Percentiles rank a stretch among this genome's conserved stretches.
These are phyloP conservation scores for Paramecium tetraurelia DNA, from an alignment of 73 alveolate species.

Conservation along the genomic window DNA sequence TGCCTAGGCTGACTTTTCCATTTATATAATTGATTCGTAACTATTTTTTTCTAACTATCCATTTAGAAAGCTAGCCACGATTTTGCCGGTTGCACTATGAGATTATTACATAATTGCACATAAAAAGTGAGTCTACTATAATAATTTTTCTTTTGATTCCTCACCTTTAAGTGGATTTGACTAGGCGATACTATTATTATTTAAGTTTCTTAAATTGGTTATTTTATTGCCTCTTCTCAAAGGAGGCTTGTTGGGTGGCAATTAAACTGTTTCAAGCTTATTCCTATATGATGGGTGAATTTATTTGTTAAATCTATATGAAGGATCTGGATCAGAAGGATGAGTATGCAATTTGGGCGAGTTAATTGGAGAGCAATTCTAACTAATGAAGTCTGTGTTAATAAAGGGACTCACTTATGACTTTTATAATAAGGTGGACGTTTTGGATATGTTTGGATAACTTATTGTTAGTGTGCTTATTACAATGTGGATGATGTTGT, in stretches of 20 bases:
- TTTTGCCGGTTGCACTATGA: neutral
- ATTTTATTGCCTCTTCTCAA: neutral
- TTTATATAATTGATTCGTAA: slow-evolving; percentile 5
- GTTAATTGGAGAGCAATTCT: neutral
- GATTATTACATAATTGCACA: slow-evolving; percentile 41
- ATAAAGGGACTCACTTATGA: neutral
- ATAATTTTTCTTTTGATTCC: neutral
- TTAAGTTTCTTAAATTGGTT: neutral
- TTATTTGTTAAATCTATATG: neutral
- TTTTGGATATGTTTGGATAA: neutral
- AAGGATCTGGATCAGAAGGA: neutral
- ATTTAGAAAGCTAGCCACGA: neutral
- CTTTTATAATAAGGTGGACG: neutral
- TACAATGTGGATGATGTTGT: slow-evolving; percentile 14
- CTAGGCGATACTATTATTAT: neutral
- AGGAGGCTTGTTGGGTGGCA: slow-evolving; percentile 16
- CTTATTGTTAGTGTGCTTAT: neutral
- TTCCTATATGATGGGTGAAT: neutral
- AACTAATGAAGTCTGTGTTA: neutral
- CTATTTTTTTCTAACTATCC: slow-evolving; percentile 24
- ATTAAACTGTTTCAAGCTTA: neutral
- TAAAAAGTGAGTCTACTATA: slow-evolving; percentile 5
- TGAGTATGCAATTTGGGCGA: neutral
- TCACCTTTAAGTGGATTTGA: neutral
- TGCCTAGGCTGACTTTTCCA: slow-evolving; percentile 8